These are phyloP conservation scores for Cytospora chrysosperma DNA, from an alignment of 2,329 filamentous ascomycete species.

Conservation along the genomic window DNA sequence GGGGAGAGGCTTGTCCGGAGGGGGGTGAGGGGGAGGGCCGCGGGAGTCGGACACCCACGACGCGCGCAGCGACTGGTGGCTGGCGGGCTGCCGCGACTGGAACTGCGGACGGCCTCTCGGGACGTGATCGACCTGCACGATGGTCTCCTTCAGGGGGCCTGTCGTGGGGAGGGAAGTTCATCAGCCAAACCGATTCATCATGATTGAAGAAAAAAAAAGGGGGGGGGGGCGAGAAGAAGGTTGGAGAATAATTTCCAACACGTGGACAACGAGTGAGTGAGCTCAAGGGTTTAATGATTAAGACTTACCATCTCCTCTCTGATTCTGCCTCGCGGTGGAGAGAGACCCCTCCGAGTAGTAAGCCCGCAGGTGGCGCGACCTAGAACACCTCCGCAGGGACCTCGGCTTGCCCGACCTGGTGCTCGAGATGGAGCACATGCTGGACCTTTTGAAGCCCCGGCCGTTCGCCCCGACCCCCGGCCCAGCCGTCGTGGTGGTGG, in stretches of 20 bases:
- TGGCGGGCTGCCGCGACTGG: neutral
- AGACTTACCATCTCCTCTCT: neutral
- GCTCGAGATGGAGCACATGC: slow-evolving; percentile 17
- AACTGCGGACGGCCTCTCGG: neutral
- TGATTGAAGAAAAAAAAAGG: no score
- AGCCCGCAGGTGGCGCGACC: slow-evolving; percentile 21
- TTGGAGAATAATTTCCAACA: no score
- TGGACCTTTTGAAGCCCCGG: slow-evolving; percentile 14
- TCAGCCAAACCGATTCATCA: no score
- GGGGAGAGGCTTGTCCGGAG: slow-evolving; percentile 12
- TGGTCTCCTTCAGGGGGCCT: slow-evolving; percentile 2
- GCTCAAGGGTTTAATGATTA: neutral
- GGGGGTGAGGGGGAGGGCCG: slow-evolving; percentile 10
- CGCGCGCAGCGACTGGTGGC: slow-evolving; percentile 7
- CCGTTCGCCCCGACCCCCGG: no score
- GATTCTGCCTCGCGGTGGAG: neutral
- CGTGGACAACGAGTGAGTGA: neutral
- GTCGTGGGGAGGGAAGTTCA: no score
- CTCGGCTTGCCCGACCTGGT: slow-evolving; percentile 12
- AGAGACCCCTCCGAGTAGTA: slow-evolving; percentile 22
- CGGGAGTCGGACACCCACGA: slow-evolving; percentile 5
- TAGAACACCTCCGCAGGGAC: slow-evolving; percentile 17
- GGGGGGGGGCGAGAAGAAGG: no score
- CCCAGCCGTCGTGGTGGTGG: no score
- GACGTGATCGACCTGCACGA: slow-evolving; percentile 8